Evolutionary conservation across 257 asterid species (phyloP).

Genomic region (Solanum stenotomum): DNA sequence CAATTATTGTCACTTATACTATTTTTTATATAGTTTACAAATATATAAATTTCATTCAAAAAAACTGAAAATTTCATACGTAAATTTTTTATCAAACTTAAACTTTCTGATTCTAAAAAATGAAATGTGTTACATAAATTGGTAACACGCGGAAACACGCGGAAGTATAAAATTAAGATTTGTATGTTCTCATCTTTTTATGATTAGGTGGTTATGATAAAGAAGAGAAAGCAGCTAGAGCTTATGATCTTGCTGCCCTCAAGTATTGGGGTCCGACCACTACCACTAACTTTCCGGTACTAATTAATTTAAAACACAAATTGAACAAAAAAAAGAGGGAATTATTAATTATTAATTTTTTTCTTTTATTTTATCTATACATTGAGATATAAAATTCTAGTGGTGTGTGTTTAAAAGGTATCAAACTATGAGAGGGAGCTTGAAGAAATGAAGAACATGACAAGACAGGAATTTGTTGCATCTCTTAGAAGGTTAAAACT

Average conservation of each 20-base stretch:
- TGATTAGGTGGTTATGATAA: slow-evolving; percentile 80
- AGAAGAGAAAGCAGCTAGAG: slow-evolving; percentile 89
- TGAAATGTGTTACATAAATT: no score
- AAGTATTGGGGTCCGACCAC: slow-evolving; percentile 93
- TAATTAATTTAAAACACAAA: not conserved
- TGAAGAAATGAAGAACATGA: slow-evolving; percentile 80
- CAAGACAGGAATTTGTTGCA: slow-evolving; percentile 93
- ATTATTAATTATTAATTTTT: not conserved
- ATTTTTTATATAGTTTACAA: no score
- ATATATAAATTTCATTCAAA: no score
- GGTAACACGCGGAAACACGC: no score
- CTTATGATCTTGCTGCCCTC: slow-evolving; percentile 91
- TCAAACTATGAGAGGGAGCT: slow-evolving; percentile 64
- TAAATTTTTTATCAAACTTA: no score
- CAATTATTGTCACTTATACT: no score
- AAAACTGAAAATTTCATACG: no score
- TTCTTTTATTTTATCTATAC: not conserved
- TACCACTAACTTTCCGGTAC: slow-evolving; percentile 79
- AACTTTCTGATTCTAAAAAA: no score
- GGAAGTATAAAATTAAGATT: not conserved
- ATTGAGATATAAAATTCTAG: not conserved
- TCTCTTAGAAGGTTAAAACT: slow-evolving; percentile 69
- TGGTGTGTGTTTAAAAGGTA: slow-evolving; percentile 21
- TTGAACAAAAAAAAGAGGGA: not conserved
- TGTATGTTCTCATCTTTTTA: not conserved